Base-by-base conservation (phyloP, 106 monocot species). In the Chionographis japonica region DNA sequence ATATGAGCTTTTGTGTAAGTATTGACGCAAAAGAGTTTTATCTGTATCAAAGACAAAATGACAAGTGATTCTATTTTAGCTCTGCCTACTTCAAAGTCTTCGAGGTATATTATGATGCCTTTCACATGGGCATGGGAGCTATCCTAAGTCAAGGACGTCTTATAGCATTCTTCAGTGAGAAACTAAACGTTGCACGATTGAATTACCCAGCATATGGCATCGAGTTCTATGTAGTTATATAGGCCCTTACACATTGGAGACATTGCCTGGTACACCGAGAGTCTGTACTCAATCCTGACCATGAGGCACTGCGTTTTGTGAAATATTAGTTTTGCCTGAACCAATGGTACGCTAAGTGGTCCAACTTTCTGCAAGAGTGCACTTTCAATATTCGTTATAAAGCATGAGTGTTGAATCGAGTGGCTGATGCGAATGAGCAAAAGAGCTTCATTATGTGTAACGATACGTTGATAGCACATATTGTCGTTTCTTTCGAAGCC, bases 51-150 rank as follows among this genome's bases (percentile, higher is more conserved):
- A 27, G 0, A 27, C 27, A 27, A 27, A 27, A 27, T 27, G 27
- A 27, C 27, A 27, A 27, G 37, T 38, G 4, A 60, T 27, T 2
- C 10, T 3, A 4, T 4, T 12, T 18, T 3, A 36, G 37, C 27
- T 53, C 9, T 52, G 35, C 52, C 15, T 67, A 53, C 37, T 36
- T 6, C 2, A 54, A 37, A 15, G 12, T 67, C 4, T 37, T 67
- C 15, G 37, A 67, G 14, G 35, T 53, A 53, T 18, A 52, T 12
- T 67, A 15, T 67, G 37, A 67, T 38, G 66, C 53, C 12, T 52
- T 4, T 5, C 14, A 53, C 2, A 36, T 67, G 14, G 36, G 53
- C 13, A 53, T 67, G 15, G 66, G 36, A 27, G 40, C 0, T 16
- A 12, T 60, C 8, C 11, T 60, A 12, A 37, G 27, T 12, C 37